Evolutionary conservation across 208 protist genomes (phyloP), one percentile per base, ranked within the genome.

Genomic region (Leishmania tropica): DNA sequence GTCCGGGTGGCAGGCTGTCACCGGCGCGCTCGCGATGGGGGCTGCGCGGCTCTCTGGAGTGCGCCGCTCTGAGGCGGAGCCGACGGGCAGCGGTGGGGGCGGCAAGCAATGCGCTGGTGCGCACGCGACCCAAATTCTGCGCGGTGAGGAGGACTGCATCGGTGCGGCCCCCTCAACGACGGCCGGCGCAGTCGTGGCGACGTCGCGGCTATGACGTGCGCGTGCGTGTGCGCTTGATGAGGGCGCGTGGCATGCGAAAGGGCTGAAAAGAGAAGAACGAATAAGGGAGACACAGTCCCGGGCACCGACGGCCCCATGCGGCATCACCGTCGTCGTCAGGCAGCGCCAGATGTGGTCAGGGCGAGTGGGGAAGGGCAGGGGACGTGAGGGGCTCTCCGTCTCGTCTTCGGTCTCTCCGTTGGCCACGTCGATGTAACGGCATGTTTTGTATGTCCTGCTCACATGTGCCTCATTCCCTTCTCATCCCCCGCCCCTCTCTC

Each of bases 41-140:
- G 42, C 75, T 31, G 62, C 78, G 7, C 75, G 78, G 15, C 78
- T 82, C 53, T 54, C 67, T 1, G 65, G 83, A 3, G 15, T 21
- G 8, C 64, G 51, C 40, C 64, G 74, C 65, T 56, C 40, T 15
- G 78, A 76, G 1, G 78, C 76, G 0, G 73, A 80, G 11, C 42
- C 64, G 31, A 62, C 31, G 3, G 70, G 47, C 45, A 21, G 45
- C 13, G 70, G 24, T 35, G n/a, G 28, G 10, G 45, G 45, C 45
- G 24, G 31, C 70, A 35, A 51, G 3, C 45, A 74, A 74, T 64
- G 17, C 31, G 67, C 64, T 15, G 75, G 83, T 3, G 83, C 76
- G 53, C 53, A 76, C 53, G 68, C 83, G 21, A 83, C 83, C 17
- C 78, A 65, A 13, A 65, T 86, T 11, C 28, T 86, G 68, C 78